Base-by-base conservation (phyloP, 805 yeast genomes). In the Henningerozyma blattae region DNA sequence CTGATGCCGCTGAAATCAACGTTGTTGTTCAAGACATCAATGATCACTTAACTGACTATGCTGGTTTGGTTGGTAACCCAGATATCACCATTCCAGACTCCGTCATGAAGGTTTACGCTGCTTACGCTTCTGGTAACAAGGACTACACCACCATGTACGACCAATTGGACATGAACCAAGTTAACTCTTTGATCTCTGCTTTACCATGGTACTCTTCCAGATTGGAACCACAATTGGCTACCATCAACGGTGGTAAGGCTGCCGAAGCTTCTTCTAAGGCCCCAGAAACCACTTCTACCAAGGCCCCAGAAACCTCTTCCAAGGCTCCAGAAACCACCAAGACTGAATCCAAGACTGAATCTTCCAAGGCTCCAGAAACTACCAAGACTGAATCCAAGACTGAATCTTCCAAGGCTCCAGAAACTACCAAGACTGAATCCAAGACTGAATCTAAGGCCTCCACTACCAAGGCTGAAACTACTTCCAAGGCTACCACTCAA, bases 131-230 rank as follows among this genome's bases (percentile, higher is more conserved):
- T 24, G 57, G 52, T 43, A 57, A 52, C n/a, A 59, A 59, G 33
- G 51, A 52, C 22, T 57, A 48, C 45, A 58, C 62, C 35, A 39
- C 59, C 26, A 43, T 58, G 38, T 55, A 41, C 41, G 13, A 32
- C 18, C 34, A 40, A 34, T 42, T 58, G 30, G 54, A 57, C 39
- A 36, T 41, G 34, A 24, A 34, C 32, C 47, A 42, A 14, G 46
- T 56, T n/a, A 42, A 50, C 3, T 32, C 47, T 10, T 48, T 51
- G 28, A 46, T 56, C 22, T 46, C 56, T 19, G 50, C 46, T 25
- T 43, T 57, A 28, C 57, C 60, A 41, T 57, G 61, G 61, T 57
- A 51, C 38, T 41, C 50, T 22, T 27, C 43, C 15, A 50, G 56
- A 43, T 34, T 52, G 18, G 40, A 32, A 26, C 40, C 51, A 7